These are phyloP conservation scores for Saccharomycopsis crataegensis DNA, from an alignment of 1,139 yeast genomes.

Conservation along the genomic window DNA sequence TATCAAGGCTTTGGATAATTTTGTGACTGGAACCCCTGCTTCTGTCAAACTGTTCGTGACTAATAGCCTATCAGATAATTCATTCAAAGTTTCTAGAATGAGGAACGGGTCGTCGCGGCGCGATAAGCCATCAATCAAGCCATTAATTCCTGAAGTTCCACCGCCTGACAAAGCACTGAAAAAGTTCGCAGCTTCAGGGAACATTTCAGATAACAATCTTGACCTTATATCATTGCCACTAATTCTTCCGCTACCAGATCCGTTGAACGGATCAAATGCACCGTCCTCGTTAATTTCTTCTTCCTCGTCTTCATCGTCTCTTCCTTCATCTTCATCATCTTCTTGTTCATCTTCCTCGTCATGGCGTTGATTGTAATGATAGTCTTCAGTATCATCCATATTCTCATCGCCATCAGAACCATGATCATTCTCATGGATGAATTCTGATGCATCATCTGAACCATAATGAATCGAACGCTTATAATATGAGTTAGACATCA, in stretches of 20 bases:
- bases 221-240: not conserved
- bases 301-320: slow-evolving; percentile 24
- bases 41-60: slow-evolving; percentile 69
- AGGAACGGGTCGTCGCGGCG: slow-evolving; percentile 35
- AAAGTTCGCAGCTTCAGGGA: slow-evolving; percentile 34
- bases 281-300: slow-evolving; percentile 24
- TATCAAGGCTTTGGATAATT: slow-evolving; percentile 49
- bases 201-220: slow-evolving; percentile 24
- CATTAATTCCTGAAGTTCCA: slow-evolving; percentile 31
- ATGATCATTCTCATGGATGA: slow-evolving; percentile 16
- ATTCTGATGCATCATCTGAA: not conserved
- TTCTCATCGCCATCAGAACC: slow-evolving; percentile 23
- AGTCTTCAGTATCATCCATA: slow-evolving; percentile 23
- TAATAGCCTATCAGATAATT: slow-evolving; percentile 52
- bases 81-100: slow-evolving; percentile 54
- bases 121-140: slow-evolving; percentile 36
- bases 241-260: not conserved
- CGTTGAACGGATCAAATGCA: slow-evolving; percentile 25
- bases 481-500: slow-evolving; percentile 11
- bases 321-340: slow-evolving; percentile 21
- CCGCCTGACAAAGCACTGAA: slow-evolving; percentile 25
- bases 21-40: slow-evolving; percentile 54
- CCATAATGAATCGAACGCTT: slow-evolving; percentile 16
- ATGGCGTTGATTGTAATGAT: slow-evolving; percentile 24
- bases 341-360: not conserved